A percentile compares a stretch with the other conserved stretches of the same genome.
Conservation (phyloP, 352 stramenopile species). For the Globisporangium polare region DNA sequence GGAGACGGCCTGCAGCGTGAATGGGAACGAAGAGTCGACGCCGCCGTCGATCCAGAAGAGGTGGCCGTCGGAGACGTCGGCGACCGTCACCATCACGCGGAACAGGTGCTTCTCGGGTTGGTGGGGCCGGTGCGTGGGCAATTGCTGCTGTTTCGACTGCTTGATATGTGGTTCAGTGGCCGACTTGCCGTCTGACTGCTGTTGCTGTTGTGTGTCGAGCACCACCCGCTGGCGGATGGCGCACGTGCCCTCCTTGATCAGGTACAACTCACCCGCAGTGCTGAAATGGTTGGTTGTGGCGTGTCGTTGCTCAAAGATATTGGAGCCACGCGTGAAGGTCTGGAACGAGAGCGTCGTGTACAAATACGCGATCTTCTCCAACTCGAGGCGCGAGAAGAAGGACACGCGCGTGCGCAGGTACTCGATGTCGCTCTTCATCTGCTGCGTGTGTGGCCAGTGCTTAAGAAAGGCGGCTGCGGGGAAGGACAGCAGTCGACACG, state of each 20-base stretch:
- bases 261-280: constrained; percentile 24
- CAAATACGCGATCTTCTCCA: constrained; percentile 54
- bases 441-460: constrained; percentile 31
- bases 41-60: constrained; percentile 49
- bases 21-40: constrained; percentile 16
- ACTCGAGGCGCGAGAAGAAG: constrained; percentile 41
- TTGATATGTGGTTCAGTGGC: neutral
- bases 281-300: neutral
- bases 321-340: constrained; percentile 36
- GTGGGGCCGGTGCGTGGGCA: neutral
- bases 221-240: constrained; percentile 36
- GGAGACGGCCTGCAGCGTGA: constrained; percentile 46
- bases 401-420: constrained; percentile 40
- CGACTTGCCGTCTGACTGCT: neutral
- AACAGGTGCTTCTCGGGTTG: constrained; percentile 13
- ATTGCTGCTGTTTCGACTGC: neutral
- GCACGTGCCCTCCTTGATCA: constrained; percentile 54
- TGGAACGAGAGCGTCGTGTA: constrained; percentile 51
- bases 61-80: constrained; percentile 44
- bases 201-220: neutral
- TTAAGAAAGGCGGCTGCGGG: constrained; percentile 38
- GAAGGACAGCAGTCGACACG: constrained; percentile 52
- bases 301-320: constrained; percentile 30
- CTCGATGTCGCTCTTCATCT: constrained; percentile 37
- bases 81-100: constrained; percentile 44